Evolutionary conservation across 2,329 filamentous ascomycete genomes (phyloP), one percentile per base, ranked within the genome.

Genomic region (Sphaerostilbella broomeana): DNA sequence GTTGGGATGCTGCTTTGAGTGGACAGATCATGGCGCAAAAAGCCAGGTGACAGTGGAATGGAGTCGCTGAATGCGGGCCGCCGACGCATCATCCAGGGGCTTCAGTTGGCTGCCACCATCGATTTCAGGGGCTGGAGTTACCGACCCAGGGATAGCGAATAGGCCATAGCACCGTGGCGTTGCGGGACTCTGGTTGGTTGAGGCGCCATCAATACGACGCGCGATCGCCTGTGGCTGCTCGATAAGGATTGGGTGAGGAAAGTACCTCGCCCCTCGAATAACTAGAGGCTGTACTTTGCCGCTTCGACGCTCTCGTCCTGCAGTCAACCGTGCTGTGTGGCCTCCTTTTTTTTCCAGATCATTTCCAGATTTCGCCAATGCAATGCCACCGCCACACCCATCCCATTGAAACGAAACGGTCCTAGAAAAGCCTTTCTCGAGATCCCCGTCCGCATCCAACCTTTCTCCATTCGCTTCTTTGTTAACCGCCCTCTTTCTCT

Each of bases 11-110:
- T n/a, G n/a, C n/a, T n/a, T n/a, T n/a, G n/a, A n/a, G n/a, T n/a
- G n/a, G n/a, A n/a, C n/a, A n/a, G n/a, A n/a, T n/a, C n/a, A n/a
- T n/a, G n/a, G n/a, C n/a, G n/a, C n/a, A n/a, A n/a, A n/a, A n/a
- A n/a, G n/a, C n/a, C n/a, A n/a, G n/a, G n/a, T n/a, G n/a, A n/a
- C n/a, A 13, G 22, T 26, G 20, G 15, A 18, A 10, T 32, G 18
- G 16, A 18, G 11, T 19, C 34, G 16, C 35, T 38, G 24, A 28
- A 15, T 16, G 8, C 15, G 40, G 26, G 18, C 40, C 35, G 34
- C 40, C 34, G 29, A 38, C 40, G 35, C 40, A 42, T 25, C 29
- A 28, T 34, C 35, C 40, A 42, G 40, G 40, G 40, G 40, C 22
- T 11, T 25, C 10, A 10, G 16, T 12, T 16, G 16, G 27, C 27